Percentiles rank a stretch among this genome's conserved stretches.
phyloP scores from a whole-genome alignment of 345 rosid species.

The Melaleuca alternifolia region DNA sequence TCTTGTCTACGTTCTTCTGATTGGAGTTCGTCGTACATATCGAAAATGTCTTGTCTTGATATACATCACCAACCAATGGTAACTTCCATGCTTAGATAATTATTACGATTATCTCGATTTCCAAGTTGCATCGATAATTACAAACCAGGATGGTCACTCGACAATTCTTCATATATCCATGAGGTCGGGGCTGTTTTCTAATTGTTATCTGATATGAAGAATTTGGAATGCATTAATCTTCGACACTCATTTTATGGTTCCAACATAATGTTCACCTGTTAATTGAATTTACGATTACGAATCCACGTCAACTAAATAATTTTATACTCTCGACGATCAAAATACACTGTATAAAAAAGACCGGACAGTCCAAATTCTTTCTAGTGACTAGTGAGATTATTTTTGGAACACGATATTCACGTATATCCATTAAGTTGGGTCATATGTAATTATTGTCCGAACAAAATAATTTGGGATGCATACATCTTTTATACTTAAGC shows the following conservation, averaged over 20 bases:
- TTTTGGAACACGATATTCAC: not conserved
- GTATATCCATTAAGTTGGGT: not conserved
- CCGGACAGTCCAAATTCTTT: not conserved
- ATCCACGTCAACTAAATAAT: fast-evolving
- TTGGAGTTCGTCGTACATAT: no score
- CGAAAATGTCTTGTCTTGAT: no score
- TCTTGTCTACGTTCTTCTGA: not conserved
- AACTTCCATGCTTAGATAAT: no score
- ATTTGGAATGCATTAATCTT: not conserved
- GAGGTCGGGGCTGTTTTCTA: not conserved
- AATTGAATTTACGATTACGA: not conserved
- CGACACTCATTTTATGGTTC: not conserved
- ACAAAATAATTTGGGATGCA: not conserved
- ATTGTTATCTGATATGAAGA: not conserved
- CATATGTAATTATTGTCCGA: not conserved
- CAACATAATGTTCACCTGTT: not conserved
- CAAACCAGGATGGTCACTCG: no score
- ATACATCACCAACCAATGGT: no score
- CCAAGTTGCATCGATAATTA: no score
- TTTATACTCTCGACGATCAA: not conserved
- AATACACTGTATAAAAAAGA: not conserved
- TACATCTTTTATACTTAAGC: not conserved
- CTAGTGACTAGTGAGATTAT: not conserved
- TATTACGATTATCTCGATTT: no score
- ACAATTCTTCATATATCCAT: not conserved